These are phyloP conservation scores for Penicillium sp. DNA, from an alignment of 2,329 filamentous ascomycete species.

Conservation along the genomic window DNA sequence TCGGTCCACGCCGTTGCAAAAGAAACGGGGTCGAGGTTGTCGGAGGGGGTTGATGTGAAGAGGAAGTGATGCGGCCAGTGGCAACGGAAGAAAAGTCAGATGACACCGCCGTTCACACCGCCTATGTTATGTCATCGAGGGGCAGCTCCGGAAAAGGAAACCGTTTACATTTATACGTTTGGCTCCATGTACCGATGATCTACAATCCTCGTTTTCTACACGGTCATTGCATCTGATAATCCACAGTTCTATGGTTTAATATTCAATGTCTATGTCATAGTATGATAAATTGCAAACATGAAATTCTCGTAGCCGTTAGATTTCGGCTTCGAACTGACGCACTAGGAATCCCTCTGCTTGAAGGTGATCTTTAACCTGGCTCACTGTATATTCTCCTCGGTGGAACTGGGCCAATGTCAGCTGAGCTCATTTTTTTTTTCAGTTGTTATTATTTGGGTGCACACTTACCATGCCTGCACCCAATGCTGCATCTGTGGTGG, in stretches of 20 bases:
- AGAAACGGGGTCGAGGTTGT: not conserved
- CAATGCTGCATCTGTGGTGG: conserved; percentile 83
- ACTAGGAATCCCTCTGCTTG: conserved; percentile 69
- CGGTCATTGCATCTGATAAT: not conserved
- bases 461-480: conserved; percentile 83
- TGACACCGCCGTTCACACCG: conserved; percentile 18
- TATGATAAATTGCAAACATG: not conserved
- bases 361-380: conserved; percentile 85
- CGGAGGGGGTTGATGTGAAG: not conserved
- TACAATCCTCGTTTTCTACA: too few species aligned
- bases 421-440: not conserved
- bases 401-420: conserved; percentile 63
- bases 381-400: conserved; percentile 88
- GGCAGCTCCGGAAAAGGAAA: not conserved
- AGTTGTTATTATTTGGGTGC: not conserved
- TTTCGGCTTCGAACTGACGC: conserved; percentile 66
- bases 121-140: conserved; percentile 4
- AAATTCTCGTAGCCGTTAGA: conserved; percentile 5
- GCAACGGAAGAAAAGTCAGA: conserved; percentile 20
- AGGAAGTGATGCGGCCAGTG: conserved; percentile 8
- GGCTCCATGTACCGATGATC: too few species aligned
- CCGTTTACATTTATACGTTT: not conserved
- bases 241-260: not conserved
- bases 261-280: not conserved
- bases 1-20: not conserved